Conservation (phyloP, 192 early-diverging fungal species). For the Rhizophagus sp. region DNA sequence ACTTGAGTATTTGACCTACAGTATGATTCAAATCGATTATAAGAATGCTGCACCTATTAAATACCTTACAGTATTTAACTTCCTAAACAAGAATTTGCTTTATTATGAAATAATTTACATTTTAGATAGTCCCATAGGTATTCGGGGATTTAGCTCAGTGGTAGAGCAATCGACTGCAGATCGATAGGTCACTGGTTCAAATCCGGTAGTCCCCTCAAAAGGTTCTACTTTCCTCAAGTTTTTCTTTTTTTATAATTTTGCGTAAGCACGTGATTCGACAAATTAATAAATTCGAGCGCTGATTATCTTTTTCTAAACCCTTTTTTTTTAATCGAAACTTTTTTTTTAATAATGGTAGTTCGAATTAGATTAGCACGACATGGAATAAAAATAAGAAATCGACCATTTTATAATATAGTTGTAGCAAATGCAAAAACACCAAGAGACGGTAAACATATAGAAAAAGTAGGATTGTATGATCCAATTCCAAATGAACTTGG, state of each 20-base stretch:
- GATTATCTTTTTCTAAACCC: not conserved
- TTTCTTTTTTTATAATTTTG: not conserved
- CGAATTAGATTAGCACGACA: conserved; percentile 89
- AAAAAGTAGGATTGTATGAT: conserved; percentile 89
- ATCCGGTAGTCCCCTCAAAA: conserved; percentile 52
- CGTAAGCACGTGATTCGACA: not conserved
- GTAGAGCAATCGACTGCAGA: conserved; percentile 70
- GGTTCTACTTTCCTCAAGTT: not conserved
- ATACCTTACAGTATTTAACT: not conserved
- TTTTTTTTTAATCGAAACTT: not conserved
- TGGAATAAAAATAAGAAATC: conserved; percentile 80
- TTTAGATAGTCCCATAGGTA: not conserved
- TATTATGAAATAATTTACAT: not conserved
- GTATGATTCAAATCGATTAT: too few species aligned
- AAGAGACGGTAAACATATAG: conserved; percentile 88
- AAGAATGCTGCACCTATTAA: too few species aligned
- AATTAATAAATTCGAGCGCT: not conserved
- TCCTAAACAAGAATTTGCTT: not conserved
- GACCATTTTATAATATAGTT: conserved; percentile 95
- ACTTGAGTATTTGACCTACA: too few species aligned
- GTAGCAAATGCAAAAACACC: conserved; percentile 78
- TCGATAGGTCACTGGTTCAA: conserved; percentile 68
- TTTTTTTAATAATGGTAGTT: conserved; percentile 58
- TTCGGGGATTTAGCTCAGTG: conserved; percentile 56
- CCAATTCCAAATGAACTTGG: conserved; percentile 77